Base-by-base conservation (phyloP, 768 basidiomycete genomes). In the Trametes cubensis region DNA sequence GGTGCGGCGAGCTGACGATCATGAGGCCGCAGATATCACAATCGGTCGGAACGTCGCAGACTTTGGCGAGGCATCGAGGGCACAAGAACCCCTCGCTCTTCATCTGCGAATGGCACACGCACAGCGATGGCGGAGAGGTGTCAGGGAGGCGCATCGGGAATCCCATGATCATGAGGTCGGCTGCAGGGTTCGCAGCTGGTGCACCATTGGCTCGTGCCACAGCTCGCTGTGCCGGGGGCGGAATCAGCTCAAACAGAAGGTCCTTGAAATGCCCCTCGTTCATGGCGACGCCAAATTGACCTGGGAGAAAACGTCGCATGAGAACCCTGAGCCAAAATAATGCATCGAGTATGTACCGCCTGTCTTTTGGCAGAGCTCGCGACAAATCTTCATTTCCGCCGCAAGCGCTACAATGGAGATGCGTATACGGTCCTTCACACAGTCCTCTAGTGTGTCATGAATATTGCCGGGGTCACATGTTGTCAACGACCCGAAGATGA, bases 161-260 rank as follows among this genome's bases (percentile, higher is more conserved):
- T 10, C 97, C 97, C 94, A 99, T 98, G 84, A 97, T 91, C 91
- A 99, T 97, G 55, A 99, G 79, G 76, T 98, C 96, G 0, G 92
- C 88, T 0, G 88, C 84, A 21, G 84, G 83, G 64, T 87, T 89
- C 13, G 79, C 74, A 13, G 75, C 72, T 5, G 80, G 76, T 51
- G 77, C 78, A 0, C 80, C 81, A 4, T 79, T 72, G 3, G 78
- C 70, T 28, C 85, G 81, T 6, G 80, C 72, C 21, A 85, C 65
- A 3, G 84, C 79, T 6, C 82, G 83, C 70, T 92, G 90, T 0
- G 95, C 94, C 0, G 97, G 97, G 0, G 97, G 97, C 20, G 95
- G 94, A 21, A 99, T 89, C 23, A 93, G 85, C 69, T 98, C 97
- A 76, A 98, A 98, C 10, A 99, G 78, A 18, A 98, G 81, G 72